Evolutionary conservation across 371 early-diverging fungal species (phyloP), one percentile per base, ranked within the genome.

Genomic region (Polyrhizophydium stewartii): DNA sequence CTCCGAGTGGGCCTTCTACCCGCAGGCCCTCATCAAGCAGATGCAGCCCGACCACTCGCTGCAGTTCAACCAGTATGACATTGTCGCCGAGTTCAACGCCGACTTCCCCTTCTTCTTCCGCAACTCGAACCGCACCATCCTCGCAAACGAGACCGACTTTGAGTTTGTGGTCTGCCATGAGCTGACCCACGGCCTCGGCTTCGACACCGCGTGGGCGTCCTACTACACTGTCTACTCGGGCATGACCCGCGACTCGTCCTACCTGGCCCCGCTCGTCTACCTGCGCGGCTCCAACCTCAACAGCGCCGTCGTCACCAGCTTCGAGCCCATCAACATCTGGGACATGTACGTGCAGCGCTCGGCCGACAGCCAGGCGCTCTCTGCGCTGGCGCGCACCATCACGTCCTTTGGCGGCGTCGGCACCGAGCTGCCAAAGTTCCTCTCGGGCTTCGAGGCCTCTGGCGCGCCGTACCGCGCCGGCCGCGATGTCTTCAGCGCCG

Each of bases 11-110:
- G 72, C 67, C 38, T 76, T 86, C 65, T 87, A 87, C 63, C 86
- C 89, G 31, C 89, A 89, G 63, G 77, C 84, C 28, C 56, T 87
- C 25, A 66, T 85, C 16, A 87, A 87, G 60, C 87, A 89, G 47
- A 72, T 75, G 22, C 64, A 60, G 1, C 16, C 61, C 12, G 49
- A 69, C 22, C 56, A 59, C 17, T 62, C 62, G 27, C 67, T 56
- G 1, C 70, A 33, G 57, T 83, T 53, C 65, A 60, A 62, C 49
- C 56, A 45, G 33, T 65, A 68, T 47, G 87, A 88, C 59, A 87
- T 88, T 41, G 63, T 75, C 24, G 86, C 86, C 1, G 70, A 80
- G 57, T 88, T 88, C 61, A 87, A 87, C 58, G 73, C 78, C 9
- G 75, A 84, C 43, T 69, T 71, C 17, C 58, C 69, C 16, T 89